Evolutionary conservation across 768 basidiomycete species (phyloP), one percentile per base, ranked within the genome.

Genomic region (Naganishia vishniacii): DNA sequence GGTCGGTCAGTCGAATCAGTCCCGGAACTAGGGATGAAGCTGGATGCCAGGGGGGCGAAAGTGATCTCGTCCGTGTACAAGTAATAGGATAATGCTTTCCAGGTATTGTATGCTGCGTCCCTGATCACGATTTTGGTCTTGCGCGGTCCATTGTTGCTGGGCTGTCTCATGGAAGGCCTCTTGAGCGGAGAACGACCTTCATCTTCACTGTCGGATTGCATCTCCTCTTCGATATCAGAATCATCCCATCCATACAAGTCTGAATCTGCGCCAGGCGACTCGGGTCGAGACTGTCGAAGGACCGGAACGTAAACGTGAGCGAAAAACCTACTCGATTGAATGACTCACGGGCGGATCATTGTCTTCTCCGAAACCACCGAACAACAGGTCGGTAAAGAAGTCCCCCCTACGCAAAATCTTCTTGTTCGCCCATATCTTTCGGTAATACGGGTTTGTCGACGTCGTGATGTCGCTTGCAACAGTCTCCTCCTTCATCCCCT

Each of bases 21-120:
- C 49, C 53, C 20, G 49, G 87, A 29, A 51, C 32, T 26, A 56
- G 32, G 84, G 82, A 6, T 67, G 61, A 77, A 73, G 12, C 72
- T n/a, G 66, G 63, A 77, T 72, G 12, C 72, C 18, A 92, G 79
- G 0, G 90, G 90, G 0, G 91, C 88, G 68, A 92, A 92, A 29
- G 85, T 82, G 67, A 92, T 87, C 28, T 82, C 82, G 70, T 91
- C 88, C 16, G 90, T 92, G 73, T 92, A 93, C 26, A 92, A 79
- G 76, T 89, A 92, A 78, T 89, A 91, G 13, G 92, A 79, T 28
- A 86, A 80, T 0, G 85, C 84, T 66, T 80, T 82, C 74, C 85
- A 86, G 0, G 86, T 86, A 25, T 81, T 74, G 74, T 84, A 85
- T 18, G 86, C 81, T 0, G 83, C 83, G 67, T 86, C 85, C 37